Evolutionary conservation across 768 basidiomycete genomes (phyloP).

Genomic region (Lactarius hengduanensis): DNA sequence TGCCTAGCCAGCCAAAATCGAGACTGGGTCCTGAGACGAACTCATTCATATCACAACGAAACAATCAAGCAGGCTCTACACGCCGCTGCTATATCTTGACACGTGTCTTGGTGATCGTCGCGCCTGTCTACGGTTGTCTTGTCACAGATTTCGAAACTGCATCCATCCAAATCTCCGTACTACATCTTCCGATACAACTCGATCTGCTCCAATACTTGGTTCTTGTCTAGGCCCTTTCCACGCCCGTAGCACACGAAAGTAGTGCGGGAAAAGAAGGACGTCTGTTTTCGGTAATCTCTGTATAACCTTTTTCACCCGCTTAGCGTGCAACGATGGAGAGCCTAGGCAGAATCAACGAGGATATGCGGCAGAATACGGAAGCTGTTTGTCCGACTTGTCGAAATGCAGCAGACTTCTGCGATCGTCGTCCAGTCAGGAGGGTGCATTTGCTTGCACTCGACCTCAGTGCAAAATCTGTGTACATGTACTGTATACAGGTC

Average conservation of each 20-base stretch:
- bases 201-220: background rate
- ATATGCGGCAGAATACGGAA: conserved; percentile 4
- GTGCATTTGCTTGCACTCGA: background rate
- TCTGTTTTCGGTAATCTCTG: background rate
- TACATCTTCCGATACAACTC: conserved; percentile 6
- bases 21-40: background rate
- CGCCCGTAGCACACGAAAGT: background rate
- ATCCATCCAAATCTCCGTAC: conserved; percentile 24
- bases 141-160: conserved; percentile 1
- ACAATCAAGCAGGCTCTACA: background rate
- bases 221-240: conserved; percentile 1
- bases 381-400: background rate
- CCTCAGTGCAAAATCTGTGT: background rate
- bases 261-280: conserved; percentile 3
- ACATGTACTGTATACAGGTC: background rate
- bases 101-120: background rate
- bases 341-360: background rate
- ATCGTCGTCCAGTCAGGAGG: background rate
- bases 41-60: background rate
- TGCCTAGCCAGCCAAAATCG: background rate
- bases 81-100: background rate
- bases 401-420: background rate
- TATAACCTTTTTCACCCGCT: background rate
- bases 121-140: background rate
- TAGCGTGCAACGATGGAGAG: background rate